Base-by-base conservation (phyloP, 2,329 filamentous ascomycete species). In the Penicillium sp. region DNA sequence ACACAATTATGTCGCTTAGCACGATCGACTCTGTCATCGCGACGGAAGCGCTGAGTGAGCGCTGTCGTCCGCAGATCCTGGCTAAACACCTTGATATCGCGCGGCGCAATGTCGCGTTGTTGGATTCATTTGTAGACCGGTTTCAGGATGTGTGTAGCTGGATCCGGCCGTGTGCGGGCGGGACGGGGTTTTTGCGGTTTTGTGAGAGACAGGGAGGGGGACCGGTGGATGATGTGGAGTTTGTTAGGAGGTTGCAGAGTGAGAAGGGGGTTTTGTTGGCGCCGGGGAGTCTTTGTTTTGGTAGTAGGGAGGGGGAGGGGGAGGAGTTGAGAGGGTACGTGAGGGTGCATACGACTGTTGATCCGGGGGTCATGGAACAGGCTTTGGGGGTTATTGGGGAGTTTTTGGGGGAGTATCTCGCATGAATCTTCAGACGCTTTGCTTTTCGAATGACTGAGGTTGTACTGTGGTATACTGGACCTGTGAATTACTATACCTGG, bases 371-470 rank as follows among this genome's bases (percentile, higher is more conserved):
- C 4, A 35, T 53, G 51, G 51, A 53, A 38, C 34, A 5, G 25
- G 25, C 37, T 14, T 42, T 53, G 38, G 51, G 17, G 8, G 51
- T 25, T 28, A 53, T 53, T 34, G 51, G 37, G 11, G 38, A 53
- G 8, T 53, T 41, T 34, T 31, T 53, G 38, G 15, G 7, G 1
- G 51, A 43, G 37, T 2, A 84, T 94, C 59, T 82, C 93, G 59
- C 90, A 93, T 81, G 78, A 84, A 42, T 90, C 11, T 8, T 39
- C 3, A n/a, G 5, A 7, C 8, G 39, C 8, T 42, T 42, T 17
- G 17, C 11, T 20, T 11, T 8, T 41, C 15, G n/a, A 22, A 22
- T 4, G 22, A 22, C 22, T 22, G 22, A 22, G 22, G 22, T 22
- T 22, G 22, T 22, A n/a, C n/a, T n/a, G n/a, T n/a, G n/a, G n/a